Evolutionary conservation across 352 stramenopile species (phyloP), one percentile per base, ranked within the genome.

Genomic region (Globisporangium rhizosaccharum): DNA sequence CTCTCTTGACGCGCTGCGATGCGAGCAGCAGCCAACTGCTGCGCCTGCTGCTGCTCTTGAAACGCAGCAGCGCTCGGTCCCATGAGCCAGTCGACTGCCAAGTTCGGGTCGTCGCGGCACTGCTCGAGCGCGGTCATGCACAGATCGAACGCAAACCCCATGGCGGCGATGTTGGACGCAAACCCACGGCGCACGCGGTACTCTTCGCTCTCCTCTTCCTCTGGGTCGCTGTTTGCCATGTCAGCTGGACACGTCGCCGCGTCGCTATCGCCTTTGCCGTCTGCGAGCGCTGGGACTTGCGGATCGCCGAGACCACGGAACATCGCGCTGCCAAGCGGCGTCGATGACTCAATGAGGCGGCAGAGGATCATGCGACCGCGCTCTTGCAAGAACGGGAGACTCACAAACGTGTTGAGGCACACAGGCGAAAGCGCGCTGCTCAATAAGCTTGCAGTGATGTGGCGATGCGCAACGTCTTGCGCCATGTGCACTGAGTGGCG

Each of bases 61-160:
- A 92, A 94, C 1, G 75, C 80, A 26, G 73, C 70, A 23, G 84
- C 82, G n/a, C 75, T 76, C 47, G 71, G 70, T 6, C 86, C 81
- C 82, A 93, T 96, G 20, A 96, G 65, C 86, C 86, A 96, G 61
- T 96, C 86, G 5, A 92, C 85, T 3, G 86, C 86, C 20, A 85
- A 52, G 52, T 94, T 96, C 2, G 85, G 86, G 36, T 96, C 86
- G 62, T 96, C 86, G 10, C 81, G 72, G 12, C 82, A 86, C 41
- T 91, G 73, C 49, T 94, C 84, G 6, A 96, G 65, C 12, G 86
- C 86, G 25, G 75, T 68, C 82, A 96, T 90, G 53, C 86, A 96
- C 18, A 96, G 66, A 7, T 94, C 86, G 63, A 96, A 93, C 55
- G 92, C 86, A 39, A 96, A 96, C 0, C 86, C 86, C 86, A 96